These are phyloP conservation scores for Alternaria burnsii DNA, from an alignment of 2,329 filamentous ascomycete species.

Conservation along the genomic window DNA sequence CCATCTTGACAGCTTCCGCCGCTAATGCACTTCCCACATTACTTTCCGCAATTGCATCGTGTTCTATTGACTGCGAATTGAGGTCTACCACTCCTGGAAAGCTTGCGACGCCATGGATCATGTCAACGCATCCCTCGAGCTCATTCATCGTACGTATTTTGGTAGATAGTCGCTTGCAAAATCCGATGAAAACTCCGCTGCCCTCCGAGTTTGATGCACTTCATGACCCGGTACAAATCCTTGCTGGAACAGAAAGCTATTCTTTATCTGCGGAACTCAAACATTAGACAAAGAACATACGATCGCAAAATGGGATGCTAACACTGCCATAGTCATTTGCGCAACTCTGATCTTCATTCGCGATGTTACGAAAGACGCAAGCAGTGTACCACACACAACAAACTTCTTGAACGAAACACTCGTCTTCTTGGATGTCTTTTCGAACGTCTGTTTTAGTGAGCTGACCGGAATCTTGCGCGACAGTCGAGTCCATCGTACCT, in stretches of 20 bases:
- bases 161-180: neutral
- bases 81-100: neutral
- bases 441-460: slow-evolving; percentile 22
- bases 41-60: neutral
- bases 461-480: slow-evolving; percentile 20
- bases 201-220: neutral
- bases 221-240: neutral
- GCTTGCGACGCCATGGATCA: slow-evolving; percentile 12
- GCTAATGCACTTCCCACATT: neutral
- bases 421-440: slow-evolving; percentile 23
- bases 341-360: slow-evolving; percentile 28
- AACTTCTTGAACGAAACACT: slow-evolving; percentile 14
- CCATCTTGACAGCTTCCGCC: neutral
- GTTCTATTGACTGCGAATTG: neutral
- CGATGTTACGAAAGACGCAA: slow-evolving; percentile 16
- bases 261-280: neutral
- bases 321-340: slow-evolving; percentile 17
- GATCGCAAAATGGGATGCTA: neutral
- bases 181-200: neutral
- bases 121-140: slow-evolving; percentile 18
- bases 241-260: neutral
- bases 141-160: slow-evolving; percentile 15
- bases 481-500: slow-evolving; percentile 11
- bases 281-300: neutral
- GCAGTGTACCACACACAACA: slow-evolving; percentile 2